These are phyloP conservation scores for Leccinum barrowsii DNA, from an alignment of 768 basidiomycete species.

Conservation along the genomic window DNA sequence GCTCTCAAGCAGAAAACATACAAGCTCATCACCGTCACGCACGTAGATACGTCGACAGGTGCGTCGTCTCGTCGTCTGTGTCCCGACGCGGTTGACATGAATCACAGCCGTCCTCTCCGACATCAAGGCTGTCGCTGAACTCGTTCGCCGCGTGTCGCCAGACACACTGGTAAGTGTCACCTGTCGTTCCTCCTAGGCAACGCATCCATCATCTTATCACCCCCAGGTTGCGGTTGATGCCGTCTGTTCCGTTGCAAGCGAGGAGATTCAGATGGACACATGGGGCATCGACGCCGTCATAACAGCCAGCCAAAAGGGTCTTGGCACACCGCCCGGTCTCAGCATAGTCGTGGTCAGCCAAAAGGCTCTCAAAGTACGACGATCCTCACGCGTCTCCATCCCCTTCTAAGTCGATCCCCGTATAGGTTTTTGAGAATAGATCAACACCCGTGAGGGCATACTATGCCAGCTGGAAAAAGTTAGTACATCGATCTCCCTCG, in stretches of 20 bases:
- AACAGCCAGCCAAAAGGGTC: constrained; percentile 87
- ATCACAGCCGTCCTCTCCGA: constrained; percentile 76
- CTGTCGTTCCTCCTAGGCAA: background rate
- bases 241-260: constrained; percentile 95
- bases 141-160: constrained; percentile 75
- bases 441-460: constrained; percentile 64
- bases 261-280: constrained; percentile 90
- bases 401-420: background rate
- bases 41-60: constrained; percentile 91
- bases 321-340: constrained; percentile 90
- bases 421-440: constrained; percentile 13
- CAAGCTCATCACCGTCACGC: constrained; percentile 90
- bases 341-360: constrained; percentile 81
- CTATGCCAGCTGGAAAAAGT: constrained; percentile 91
- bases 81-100: background rate
- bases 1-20: constrained; percentile 78
- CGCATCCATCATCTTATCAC: background rate
- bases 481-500: constrained; percentile 8
- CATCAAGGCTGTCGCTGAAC: constrained; percentile 68
- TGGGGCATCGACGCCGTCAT: constrained; percentile 92
- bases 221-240: constrained; percentile 77
- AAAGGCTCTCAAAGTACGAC: constrained; percentile 62
- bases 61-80: background rate
- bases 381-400: background rate
- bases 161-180: constrained; percentile 63